Evolutionary conservation across 495 filamentous ascomycete genomes (phyloP).

Genomic region (Schizothecium vesticola): DNA sequence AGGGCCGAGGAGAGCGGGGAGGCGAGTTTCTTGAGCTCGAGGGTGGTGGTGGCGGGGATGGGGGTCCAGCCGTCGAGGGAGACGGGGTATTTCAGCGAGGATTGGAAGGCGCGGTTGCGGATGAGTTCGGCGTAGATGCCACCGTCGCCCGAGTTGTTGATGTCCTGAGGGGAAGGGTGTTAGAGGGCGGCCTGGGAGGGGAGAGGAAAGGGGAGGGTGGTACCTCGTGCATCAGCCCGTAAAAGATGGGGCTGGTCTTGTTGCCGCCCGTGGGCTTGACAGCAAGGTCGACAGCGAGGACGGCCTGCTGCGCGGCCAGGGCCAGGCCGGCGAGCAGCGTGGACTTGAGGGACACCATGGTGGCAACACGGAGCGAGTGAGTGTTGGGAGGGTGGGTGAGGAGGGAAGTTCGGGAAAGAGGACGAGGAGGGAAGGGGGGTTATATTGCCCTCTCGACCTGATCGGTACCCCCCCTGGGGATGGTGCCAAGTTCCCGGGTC

Average conservation of each 20-base stretch:
- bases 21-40: slow-evolving; percentile 45
- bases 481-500: neutral
- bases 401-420: neutral
- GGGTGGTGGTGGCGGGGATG: slow-evolving; percentile 40
- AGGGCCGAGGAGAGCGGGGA: slow-evolving; percentile 50
- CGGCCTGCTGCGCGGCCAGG: neutral
- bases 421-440: neutral
- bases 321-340: slow-evolving; percentile 1
- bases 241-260: slow-evolving; percentile 30
- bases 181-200: neutral
- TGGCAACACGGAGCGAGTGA: neutral
- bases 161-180: slow-evolving; percentile 45
- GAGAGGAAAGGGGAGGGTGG: neutral
- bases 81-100: slow-evolving; percentile 27
- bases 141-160: slow-evolving; percentile 71
- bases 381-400: neutral
- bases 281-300: slow-evolving; percentile 24
- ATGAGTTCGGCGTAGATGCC: slow-evolving; percentile 73
- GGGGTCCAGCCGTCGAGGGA: slow-evolving; percentile 51
- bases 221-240: slow-evolving; percentile 41
- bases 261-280: slow-evolving; percentile 36
- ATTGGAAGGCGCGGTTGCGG: slow-evolving; percentile 64
- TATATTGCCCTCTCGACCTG: neutral
- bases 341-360: neutral
- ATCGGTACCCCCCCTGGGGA: neutral